Base-by-base conservation (phyloP, 2,329 filamentous ascomycete genomes). In the Fusarium sp. region DNA sequence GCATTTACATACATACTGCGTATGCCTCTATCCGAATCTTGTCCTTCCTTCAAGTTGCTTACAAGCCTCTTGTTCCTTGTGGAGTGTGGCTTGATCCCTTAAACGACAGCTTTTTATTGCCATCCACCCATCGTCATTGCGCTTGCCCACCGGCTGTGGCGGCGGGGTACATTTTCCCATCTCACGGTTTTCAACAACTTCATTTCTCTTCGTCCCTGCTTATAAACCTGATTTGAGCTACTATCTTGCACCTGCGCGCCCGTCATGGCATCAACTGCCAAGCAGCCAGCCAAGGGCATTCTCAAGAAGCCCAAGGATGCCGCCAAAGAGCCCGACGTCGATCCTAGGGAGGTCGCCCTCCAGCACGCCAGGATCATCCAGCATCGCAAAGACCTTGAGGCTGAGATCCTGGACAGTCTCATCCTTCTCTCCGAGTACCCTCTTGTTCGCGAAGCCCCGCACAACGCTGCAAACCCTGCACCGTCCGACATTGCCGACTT, bases 331-430 rank as follows among this genome's bases (percentile, higher is more conserved):
- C 77, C 80, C 60, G 69, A 78, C 42, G 68, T 71, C 31, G 85
- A 85, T 78, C 87, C 85, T 65, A 86, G 85, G 68, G 89, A 92
- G 68, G 88, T 94, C 65, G 96, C 95, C 59, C 85, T 97, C 68
- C 90, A 95, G 79, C 95, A 98, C 85, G 96, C 96, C 47, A 89
- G 89, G 75, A 90, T 94, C 64, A 91, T 98, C 61, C 93, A 98
- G 82, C 88, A 94, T 76, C 94, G 93, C 79, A 97, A 96, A 82
- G 90, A 93, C 58, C 88, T 94, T 74, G 93, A 98, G 83, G 85
- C 89, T 42, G 84, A 91, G 72, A 96, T 98, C 74, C 87, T 95
- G 65, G 88, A 92, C 74, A 88, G 88, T 78, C 90, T 96, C 70
- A 89, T 97, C 77, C 85, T 89, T 16, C 91, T 98, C 6, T 90